A percentile compares a stretch with the other conserved stretches of the same genome.
These are phyloP conservation scores for Conticribra guillardii DNA, from an alignment of 108 stramenopile genomes.

Conservation along the genomic window DNA sequence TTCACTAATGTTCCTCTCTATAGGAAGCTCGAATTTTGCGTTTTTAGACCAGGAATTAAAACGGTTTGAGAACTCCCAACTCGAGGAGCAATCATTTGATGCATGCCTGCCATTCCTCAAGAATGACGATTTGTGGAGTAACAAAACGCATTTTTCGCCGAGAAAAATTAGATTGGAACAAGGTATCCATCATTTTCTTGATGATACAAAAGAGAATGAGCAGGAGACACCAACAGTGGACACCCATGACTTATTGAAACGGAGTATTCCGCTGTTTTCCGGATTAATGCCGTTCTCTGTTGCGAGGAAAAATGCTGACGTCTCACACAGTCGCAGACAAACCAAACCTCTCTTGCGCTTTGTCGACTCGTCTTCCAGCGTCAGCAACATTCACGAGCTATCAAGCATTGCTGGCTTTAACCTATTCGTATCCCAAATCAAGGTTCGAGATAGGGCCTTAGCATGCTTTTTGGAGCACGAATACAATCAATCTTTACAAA, in stretches of 20 bases:
- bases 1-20: not conserved
- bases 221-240: no score
- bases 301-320: not conserved
- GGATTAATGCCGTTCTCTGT: not conserved
- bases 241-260: no score
- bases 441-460: conserved; percentile 1
- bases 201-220: not conserved
- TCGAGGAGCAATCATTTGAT: not conserved
- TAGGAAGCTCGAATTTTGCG: conserved; percentile 3
- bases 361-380: conserved; percentile 33
- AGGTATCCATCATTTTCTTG: conserved; percentile 11
- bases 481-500: not conserved
- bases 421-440: conserved; percentile 42
- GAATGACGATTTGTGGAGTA: conserved; percentile 1
- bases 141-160: conserved; percentile 4
- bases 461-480: not conserved
- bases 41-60: conserved; percentile 24
- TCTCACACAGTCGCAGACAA: not conserved
- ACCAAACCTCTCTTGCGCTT: conserved; percentile 16
- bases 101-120: conserved; percentile 10
- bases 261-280: conserved; percentile 9
- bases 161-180: conserved; percentile 20
- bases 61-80: conserved; percentile 7
- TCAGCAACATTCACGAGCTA: conserved; percentile 16
- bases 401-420: conserved; percentile 16